phyloP scores from a whole-genome alignment of 108 stramenopile species.

The Skeletonema grethae region DNA sequence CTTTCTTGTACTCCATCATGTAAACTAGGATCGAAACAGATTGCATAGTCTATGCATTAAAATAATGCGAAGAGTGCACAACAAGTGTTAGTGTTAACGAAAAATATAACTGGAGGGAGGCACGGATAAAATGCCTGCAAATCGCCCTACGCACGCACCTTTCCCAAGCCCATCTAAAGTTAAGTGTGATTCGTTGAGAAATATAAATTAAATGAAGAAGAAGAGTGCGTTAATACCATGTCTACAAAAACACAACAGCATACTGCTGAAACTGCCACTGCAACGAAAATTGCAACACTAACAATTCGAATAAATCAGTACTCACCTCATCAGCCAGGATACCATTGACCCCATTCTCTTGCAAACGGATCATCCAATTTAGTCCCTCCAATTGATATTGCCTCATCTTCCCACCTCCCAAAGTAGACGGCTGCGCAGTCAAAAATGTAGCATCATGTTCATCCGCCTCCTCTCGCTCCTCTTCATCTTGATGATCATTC shows the following conservation, averaged over 20 bases:
- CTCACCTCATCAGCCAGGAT: conserved; percentile 70
- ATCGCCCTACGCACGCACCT: conserved; percentile 26
- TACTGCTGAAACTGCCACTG: no score
- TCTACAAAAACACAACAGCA: no score
- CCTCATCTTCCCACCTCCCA: conserved; percentile 79
- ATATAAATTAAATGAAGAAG: no score
- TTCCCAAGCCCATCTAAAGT: conserved; percentile 79
- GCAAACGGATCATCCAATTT: conserved; percentile 94
- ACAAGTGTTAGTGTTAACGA: background rate
- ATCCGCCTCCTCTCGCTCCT: conserved; percentile 77
- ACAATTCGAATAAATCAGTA: no score
- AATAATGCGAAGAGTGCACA: conserved; percentile 39
- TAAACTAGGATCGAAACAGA: conserved; percentile 94
- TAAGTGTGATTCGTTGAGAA: no score
- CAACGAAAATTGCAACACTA: no score
- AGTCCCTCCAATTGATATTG: conserved; percentile 93
- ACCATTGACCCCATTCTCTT: conserved; percentile 91
- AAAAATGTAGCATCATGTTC: conserved; percentile 77
- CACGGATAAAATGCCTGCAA: background rate
- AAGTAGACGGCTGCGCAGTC: conserved; percentile 74
- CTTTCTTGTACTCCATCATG: conserved; percentile 62
- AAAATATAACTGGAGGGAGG: background rate
- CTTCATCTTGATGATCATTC: conserved; percentile 27
- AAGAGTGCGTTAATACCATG: no score
- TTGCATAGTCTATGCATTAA: conserved; percentile 96